Evolutionary conservation across 306 rosid species (phyloP).

Genomic region (Styphnolobium japonicum): DNA sequence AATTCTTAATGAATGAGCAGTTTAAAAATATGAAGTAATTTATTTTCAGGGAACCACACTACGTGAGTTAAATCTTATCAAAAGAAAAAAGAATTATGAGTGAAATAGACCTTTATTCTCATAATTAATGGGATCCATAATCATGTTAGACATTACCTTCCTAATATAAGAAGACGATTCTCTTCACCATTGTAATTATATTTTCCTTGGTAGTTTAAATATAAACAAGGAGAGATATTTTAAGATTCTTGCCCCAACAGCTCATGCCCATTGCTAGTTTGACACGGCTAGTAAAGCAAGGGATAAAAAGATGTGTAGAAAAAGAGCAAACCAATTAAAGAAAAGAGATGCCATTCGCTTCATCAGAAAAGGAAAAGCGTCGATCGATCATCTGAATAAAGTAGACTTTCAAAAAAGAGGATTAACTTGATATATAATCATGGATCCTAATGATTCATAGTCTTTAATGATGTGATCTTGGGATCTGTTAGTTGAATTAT

Average conservation of each 20-base stretch:
- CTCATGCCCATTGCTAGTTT: neutral
- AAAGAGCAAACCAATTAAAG: neutral
- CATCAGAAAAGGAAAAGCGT: conserved; percentile 11
- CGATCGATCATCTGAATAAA: neutral
- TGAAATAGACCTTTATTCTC: neutral
- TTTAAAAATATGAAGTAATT: too few species aligned
- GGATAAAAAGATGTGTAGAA: neutral
- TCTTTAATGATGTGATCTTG: conserved; percentile 31
- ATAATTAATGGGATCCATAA: neutral
- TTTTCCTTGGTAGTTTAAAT: neutral
- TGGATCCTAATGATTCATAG: conserved; percentile 11
- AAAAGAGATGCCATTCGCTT: conserved; percentile 10
- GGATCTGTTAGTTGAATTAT: conserved; percentile 13
- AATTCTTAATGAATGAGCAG: too few species aligned
- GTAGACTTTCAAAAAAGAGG: neutral
- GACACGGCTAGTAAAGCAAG: conserved; percentile 1
- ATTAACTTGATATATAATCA: conserved; percentile 16
- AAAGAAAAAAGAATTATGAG: neutral
- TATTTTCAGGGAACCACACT: too few species aligned
- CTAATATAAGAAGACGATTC: neutral
- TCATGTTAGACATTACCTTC: neutral
- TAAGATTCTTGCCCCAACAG: neutral
- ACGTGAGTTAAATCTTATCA: neutral
- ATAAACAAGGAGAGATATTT: neutral
- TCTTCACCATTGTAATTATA: neutral